These are phyloP conservation scores for Sesbania bispinosa DNA, from an alignment of 306 rosid genomes.

Conservation along the genomic window DNA sequence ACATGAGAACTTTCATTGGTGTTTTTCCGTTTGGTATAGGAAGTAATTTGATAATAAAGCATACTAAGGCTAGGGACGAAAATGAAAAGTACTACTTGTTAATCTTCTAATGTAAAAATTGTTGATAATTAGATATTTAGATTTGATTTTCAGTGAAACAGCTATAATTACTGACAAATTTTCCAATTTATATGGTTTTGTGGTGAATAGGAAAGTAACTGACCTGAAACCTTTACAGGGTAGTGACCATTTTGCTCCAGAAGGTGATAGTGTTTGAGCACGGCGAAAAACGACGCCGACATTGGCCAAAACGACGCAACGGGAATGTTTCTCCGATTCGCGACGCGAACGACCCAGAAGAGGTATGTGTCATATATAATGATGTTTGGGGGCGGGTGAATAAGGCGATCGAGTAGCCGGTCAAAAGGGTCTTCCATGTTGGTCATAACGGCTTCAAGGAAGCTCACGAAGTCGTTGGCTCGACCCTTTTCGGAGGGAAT, in stretches of 20 bases:
- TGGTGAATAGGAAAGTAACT: background rate
- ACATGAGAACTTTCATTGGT: too few relatives aligned
- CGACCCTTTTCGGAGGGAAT: constrained; percentile 49
- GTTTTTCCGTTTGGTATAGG: too few relatives aligned
- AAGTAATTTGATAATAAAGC: too few relatives aligned
- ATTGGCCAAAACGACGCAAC: constrained; percentile 48
- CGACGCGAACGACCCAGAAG: constrained; percentile 38
- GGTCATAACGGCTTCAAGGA: constrained; percentile 37
- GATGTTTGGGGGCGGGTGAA: constrained; percentile 15
- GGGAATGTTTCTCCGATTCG: constrained; percentile 24
- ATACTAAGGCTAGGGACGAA: too few relatives aligned
- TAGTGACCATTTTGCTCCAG: constrained; percentile 25
- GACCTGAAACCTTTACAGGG: constrained; percentile 32
- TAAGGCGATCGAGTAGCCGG: constrained; percentile 25
- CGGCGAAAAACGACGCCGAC: constrained; percentile 40
- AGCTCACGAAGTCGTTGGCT: constrained; percentile 27
- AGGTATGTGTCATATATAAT: constrained; percentile 35
- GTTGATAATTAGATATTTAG: too few relatives aligned
- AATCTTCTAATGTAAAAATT: too few relatives aligned
- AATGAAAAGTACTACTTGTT: too few relatives aligned
- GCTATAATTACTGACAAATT: too few relatives aligned
- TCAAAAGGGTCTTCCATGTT: constrained; percentile 60
- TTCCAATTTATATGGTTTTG: background rate
- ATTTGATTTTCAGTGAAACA: too few relatives aligned
- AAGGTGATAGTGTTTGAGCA: constrained; percentile 29